Conservation (phyloP, 2,329 filamentous ascomycete genomes). For the Geosmithia flava region DNA sequence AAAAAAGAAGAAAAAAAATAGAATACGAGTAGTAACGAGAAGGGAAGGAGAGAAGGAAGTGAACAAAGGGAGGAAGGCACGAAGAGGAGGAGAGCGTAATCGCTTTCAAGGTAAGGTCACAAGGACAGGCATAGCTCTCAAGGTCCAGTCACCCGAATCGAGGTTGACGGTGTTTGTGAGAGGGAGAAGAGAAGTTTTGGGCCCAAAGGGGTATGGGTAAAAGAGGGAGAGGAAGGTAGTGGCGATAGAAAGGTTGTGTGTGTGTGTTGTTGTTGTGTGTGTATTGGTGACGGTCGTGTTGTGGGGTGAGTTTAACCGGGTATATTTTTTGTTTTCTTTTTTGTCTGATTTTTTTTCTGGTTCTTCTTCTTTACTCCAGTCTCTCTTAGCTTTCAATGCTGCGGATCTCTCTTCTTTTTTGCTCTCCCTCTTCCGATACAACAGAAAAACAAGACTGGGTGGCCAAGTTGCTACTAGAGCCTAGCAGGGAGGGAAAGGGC, state of each 20-base stretch:
- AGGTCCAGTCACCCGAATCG: neutral
- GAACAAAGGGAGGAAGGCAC: no score
- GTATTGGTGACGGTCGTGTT: neutral
- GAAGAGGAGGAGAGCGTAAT: neutral
- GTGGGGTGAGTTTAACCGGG: neutral
- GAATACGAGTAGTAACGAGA: no score
- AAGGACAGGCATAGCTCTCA: neutral
- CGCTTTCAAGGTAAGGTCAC: neutral
- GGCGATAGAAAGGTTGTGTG: neutral
- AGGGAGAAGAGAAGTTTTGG: neutral
- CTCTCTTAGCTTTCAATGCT: neutral
- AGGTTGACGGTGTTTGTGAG: neutral
- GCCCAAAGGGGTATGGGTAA: neutral
- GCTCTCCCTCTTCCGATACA: neutral
- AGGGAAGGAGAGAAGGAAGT: no score
- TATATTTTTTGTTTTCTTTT: neutral
- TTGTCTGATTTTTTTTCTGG: neutral
- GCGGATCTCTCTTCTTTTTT: neutral
- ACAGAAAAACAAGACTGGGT: no score
- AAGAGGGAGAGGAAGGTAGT: neutral
- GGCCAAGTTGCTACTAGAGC: no score
- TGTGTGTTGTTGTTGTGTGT: neutral
- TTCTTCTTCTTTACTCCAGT: neutral
- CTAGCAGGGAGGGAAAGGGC: no score
- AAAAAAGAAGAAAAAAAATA: neutral